These are phyloP conservation scores for Aristolochia californica DNA, from an alignment of 164 flowering plant genomes.

Conservation along the genomic window DNA sequence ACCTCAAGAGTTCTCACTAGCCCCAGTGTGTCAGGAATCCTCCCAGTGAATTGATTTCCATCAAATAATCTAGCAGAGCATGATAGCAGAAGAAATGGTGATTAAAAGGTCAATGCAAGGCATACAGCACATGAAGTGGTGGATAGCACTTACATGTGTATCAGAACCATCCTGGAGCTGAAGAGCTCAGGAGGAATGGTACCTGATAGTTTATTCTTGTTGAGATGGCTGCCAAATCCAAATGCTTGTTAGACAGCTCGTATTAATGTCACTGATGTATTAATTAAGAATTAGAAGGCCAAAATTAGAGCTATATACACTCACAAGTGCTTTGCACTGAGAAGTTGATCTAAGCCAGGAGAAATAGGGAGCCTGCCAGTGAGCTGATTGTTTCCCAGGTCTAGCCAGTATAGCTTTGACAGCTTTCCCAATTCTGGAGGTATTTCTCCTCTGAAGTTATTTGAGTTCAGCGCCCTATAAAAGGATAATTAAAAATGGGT, in stretches of 20 bases:
- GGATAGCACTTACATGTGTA: conserved; percentile 61
- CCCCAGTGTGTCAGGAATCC: conserved; percentile 59
- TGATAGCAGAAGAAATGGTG: background rate
- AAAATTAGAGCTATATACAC: background rate
- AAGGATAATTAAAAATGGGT: background rate
- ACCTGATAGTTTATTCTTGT: conserved; percentile 79
- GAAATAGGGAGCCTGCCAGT: conserved; percentile 72
- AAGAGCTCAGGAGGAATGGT: conserved; percentile 57
- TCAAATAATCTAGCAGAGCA: conserved; percentile 53
- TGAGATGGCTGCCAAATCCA: conserved; percentile 64
- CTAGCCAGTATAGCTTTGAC: conserved; percentile 79
- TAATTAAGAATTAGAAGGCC: background rate
- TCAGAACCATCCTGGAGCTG: conserved; percentile 61
- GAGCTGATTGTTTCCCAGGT: conserved; percentile 78
- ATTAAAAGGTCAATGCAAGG: background rate
- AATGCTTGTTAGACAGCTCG: no score
- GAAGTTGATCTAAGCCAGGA: conserved; percentile 74
- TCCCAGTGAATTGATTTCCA: conserved; percentile 62
- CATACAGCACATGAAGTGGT: background rate
- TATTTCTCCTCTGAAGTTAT: conserved; percentile 64
- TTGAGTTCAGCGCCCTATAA: conserved; percentile 78
- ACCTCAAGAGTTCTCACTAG: conserved; percentile 71
- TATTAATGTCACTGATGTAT: no score
- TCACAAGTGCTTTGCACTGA: conserved; percentile 79
- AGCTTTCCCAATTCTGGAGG: conserved; percentile 77